These are phyloP conservation scores for Crucihimalaya himalaica DNA, from an alignment of 345 rosid genomes.

Conservation along the genomic window DNA sequence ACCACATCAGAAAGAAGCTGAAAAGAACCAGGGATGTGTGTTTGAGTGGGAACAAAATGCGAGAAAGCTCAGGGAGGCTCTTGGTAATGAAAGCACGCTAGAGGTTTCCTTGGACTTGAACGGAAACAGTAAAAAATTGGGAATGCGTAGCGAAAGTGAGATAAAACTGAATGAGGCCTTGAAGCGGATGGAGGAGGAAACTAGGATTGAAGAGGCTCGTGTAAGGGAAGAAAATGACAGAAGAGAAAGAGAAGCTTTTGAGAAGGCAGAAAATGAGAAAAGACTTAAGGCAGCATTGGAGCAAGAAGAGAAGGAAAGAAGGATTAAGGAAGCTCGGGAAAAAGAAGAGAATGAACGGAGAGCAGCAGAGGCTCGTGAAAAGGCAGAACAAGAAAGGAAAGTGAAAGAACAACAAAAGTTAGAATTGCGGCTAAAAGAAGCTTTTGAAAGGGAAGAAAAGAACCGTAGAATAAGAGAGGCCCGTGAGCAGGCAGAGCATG, in stretches of 20 bases:
- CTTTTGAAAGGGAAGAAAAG: conserved; percentile 42
- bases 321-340: conserved; percentile 32
- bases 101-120: conserved; percentile 29
- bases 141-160: conserved; percentile 11
- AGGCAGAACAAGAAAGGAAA: conserved; percentile 44
- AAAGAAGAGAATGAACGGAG: conserved; percentile 45
- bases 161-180: conserved; percentile 38
- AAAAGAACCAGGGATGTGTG: conserved; percentile 30
- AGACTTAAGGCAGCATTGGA: conserved; percentile 40
- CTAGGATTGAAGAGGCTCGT: conserved; percentile 33
- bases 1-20: conserved; percentile 16
- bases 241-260: conserved; percentile 36
- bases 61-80: conserved; percentile 42
- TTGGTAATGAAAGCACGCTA: conserved; percentile 39
- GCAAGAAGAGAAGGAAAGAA: conserved; percentile 39
- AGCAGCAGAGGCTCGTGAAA: conserved; percentile 37
- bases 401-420: conserved; percentile 42
- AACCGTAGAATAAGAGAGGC: conserved; percentile 51
- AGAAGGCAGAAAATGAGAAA: conserved; percentile 42
- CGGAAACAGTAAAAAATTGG: conserved; percentile 30
- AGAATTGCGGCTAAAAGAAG: conserved; percentile 44
- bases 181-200: conserved; percentile 41
- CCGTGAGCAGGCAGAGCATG: conserved; percentile 42
- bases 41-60: conserved; percentile 44
- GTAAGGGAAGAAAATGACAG: conserved; percentile 37